Conservation (phyloP, 2,329 filamentous ascomycete genomes). For the Epichloe baconii region DNA sequence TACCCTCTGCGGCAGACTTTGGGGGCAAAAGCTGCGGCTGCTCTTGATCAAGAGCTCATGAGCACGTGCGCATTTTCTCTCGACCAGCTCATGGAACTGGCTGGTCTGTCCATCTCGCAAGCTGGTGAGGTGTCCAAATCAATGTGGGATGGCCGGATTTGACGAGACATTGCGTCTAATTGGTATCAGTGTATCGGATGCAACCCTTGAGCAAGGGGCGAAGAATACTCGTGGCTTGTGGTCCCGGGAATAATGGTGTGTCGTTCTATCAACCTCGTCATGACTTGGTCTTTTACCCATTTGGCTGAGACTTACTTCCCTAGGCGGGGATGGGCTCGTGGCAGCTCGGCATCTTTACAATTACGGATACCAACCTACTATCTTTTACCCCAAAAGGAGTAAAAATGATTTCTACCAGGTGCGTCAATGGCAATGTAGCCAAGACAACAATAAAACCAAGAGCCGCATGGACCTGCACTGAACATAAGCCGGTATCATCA, state of each 20-base stretch:
- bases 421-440: conserved; percentile 10
- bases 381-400: conserved; percentile 88
- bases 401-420: conserved; percentile 86
- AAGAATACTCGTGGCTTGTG: conserved; percentile 76
- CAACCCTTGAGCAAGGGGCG: conserved; percentile 62
- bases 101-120: conserved; percentile 85
- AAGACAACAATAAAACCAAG: background rate
- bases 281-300: background rate
- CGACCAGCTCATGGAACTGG: conserved; percentile 94
- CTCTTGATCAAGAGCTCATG: conserved; percentile 91
- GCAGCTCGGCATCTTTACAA: conserved; percentile 83
- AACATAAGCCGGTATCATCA: background rate
- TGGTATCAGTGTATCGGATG: conserved; percentile 57
- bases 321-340: conserved; percentile 87
- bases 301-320: background rate
- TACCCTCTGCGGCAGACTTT: conserved; percentile 51
- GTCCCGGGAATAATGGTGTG: conserved; percentile 61
- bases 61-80: conserved; percentile 75
- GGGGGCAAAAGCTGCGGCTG: conserved; percentile 72
- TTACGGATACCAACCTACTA: conserved; percentile 76
- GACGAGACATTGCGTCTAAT: background rate
- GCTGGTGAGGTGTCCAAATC: conserved; percentile 42
- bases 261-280: background rate
- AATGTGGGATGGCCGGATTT: background rate
- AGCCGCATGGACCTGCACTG: background rate